Evolutionary conservation across 1,139 yeast species (phyloP).

Genomic region (Yamadazyma pseudoaaseri): DNA sequence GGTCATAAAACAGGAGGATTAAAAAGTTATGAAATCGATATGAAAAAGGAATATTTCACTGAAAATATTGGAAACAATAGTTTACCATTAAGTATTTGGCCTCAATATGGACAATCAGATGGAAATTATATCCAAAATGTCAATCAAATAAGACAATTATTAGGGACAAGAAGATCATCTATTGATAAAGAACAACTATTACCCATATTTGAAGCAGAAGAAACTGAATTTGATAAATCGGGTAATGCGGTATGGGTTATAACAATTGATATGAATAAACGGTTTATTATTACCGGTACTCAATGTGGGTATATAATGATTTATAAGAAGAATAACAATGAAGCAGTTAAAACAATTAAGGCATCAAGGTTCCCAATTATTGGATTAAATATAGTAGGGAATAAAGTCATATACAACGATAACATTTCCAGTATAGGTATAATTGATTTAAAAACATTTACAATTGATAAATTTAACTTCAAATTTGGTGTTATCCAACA

Average conservation of each 20-base stretch:
- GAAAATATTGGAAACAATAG: background rate
- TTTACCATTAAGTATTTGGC: background rate
- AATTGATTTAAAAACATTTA: constrained; percentile 20
- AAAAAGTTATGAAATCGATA: constrained; percentile 24
- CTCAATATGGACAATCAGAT: background rate
- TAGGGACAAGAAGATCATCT: constrained; percentile 2
- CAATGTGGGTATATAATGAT: constrained; percentile 32
- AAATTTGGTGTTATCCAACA: constrained; percentile 27
- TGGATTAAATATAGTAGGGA: constrained; percentile 19
- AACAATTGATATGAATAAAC: constrained; percentile 10
- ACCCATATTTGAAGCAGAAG: constrained; percentile 6
- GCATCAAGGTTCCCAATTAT: constrained; percentile 31
- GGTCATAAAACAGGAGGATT: constrained; percentile 51
- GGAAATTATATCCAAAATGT: constrained; percentile 4
- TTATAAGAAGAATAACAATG: constrained; percentile 19
- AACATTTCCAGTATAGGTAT: constrained; percentile 34
- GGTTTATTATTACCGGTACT: constrained; percentile 29
- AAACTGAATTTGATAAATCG: background rate
- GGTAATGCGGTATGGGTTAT: constrained; percentile 10
- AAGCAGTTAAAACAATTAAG: constrained; percentile 16
- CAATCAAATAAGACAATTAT: constrained; percentile 6
- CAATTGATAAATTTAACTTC: constrained; percentile 21
- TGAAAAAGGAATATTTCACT: constrained; percentile 4
- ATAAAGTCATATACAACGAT: constrained; percentile 27
- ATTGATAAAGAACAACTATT: constrained; percentile 2